Evolutionary conservation across 2,329 filamentous ascomycete species (phyloP).

Genomic region (Pestalotiopsis sp.): DNA sequence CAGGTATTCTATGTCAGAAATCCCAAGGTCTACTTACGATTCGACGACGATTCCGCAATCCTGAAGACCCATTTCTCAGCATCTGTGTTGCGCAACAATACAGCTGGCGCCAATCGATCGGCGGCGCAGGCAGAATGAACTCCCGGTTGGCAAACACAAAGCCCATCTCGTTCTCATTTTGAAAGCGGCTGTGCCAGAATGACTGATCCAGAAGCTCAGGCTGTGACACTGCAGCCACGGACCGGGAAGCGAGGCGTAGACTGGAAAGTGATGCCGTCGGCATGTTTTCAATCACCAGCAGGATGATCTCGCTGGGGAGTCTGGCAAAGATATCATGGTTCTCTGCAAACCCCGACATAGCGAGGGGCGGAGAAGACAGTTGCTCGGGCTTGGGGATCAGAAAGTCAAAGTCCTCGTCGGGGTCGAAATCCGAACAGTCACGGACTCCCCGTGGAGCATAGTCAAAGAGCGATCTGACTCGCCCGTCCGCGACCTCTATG

Average conservation of each 20-base stretch:
- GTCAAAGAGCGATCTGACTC: not conserved
- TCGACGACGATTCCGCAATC: slow-evolving; percentile 22
- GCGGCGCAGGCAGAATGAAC: slow-evolving; percentile 14
- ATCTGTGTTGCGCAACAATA: slow-evolving; percentile 21
- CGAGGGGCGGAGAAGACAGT: not conserved
- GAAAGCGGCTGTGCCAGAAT: slow-evolving; percentile 27
- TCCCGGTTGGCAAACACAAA: slow-evolving; percentile 23
- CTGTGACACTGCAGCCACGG: slow-evolving; percentile 18
- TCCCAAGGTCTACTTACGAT: slow-evolving; percentile 3
- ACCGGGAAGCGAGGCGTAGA: slow-evolving; percentile 21
- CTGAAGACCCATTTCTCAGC: slow-evolving; percentile 19
- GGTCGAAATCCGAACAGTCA: not conserved
- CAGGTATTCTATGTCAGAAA: not conserved
- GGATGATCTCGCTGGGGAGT: slow-evolving; percentile 23
- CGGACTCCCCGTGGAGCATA: not conserved
- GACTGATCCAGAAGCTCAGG: slow-evolving; percentile 19
- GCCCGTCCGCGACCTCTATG: no score
- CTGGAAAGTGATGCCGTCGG: slow-evolving; percentile 19
- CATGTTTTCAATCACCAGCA: slow-evolving; percentile 20
- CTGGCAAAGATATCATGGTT: slow-evolving; percentile 18
- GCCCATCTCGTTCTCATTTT: slow-evolving; percentile 19
- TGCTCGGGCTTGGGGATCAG: not conserved
- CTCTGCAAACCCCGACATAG: not conserved
- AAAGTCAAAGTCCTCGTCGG: not conserved
- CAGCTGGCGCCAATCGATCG: slow-evolving; percentile 22